Percentiles rank a stretch among this genome's conserved stretches.
These are phyloP conservation scores for Corymbia calophylla DNA, from an alignment of 441 rosid genomes.

Conservation along the genomic window DNA sequence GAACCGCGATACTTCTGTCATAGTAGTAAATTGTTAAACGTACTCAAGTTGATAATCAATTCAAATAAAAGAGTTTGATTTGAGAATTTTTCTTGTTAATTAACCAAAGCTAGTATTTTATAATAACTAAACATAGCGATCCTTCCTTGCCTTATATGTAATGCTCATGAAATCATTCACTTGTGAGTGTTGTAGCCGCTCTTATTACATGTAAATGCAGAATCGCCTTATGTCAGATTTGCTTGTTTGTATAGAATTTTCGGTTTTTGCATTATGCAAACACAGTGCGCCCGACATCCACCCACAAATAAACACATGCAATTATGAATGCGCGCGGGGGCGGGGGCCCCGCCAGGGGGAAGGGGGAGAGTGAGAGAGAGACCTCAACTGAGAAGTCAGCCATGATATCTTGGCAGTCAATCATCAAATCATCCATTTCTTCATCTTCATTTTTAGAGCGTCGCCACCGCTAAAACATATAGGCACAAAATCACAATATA, in stretches of 20 bases:
- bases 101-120: background rate
- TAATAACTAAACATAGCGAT: background rate
- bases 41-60: background rate
- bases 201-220: background rate
- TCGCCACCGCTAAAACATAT: background rate
- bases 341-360: background rate
- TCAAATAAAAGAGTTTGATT: background rate
- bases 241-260: background rate
- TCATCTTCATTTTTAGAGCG: too few species aligned
- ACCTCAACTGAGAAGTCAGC: background rate
- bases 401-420: too few species aligned
- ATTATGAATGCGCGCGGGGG: background rate
- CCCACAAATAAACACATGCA: background rate
- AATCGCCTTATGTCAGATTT: background rate
- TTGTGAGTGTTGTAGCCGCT: background rate
- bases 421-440: too few species aligned
- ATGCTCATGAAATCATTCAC: background rate
- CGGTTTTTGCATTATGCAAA: background rate
- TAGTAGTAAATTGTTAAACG: background rate
- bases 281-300: too few species aligned
- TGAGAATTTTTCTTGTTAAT: background rate
- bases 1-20: rapidly evolving
- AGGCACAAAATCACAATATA: background rate
- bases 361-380: background rate
- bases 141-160: background rate